Evolutionary conservation across 1,139 yeast species (phyloP), one percentile per base, ranked within the genome.

Genomic region (Suhomyces chickasaworum): DNA sequence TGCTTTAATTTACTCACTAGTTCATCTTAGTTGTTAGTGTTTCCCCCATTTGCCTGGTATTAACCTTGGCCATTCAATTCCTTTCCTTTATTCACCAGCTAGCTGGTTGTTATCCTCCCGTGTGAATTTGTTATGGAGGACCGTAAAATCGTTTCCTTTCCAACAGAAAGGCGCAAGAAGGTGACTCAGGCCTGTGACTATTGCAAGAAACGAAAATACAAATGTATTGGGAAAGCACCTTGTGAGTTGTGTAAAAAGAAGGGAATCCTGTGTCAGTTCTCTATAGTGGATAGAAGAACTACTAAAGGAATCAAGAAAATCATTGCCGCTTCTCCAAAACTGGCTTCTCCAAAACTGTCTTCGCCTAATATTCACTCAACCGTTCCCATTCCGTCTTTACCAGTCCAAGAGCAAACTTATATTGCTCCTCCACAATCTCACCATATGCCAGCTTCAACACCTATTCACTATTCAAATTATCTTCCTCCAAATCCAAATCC

Each of bases 161-260:
- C 52, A 21, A 41, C 53, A 8, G 57, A 54, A 43, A 39, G 57
- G 30, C 46, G 57, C 30, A 54, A 54, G 51, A 54, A 54, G 48
- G 57, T 54, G 32, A 54, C 57, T 17, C 47, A 51, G 41, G 57
- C 57, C 20, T 54, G 57, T 44, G 57, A 54, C 50, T 54, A 54
- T 46, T 54, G 57, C 50, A 54, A 54, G 51, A 53, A 53, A 43
- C 44, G 57, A 9, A 54, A 54, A 39, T 54, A 50, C 51, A 52
- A 58, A 51, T 66, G 71, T 47, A 56, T 61, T 17, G 71, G 70
- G 7, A 54, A 54, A 36, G 53, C 56, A 4, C 71, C 71, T 0
- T 66, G 71, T 53, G 59, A 55, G 17, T 49, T 59, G 23, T 66
- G 71, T 50, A 44, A 51, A 23, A 63, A 57, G 53, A 63, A 59